Base-by-base conservation (phyloP, 257 asterid genomes). In the Phtheirospermum japonicum region DNA sequence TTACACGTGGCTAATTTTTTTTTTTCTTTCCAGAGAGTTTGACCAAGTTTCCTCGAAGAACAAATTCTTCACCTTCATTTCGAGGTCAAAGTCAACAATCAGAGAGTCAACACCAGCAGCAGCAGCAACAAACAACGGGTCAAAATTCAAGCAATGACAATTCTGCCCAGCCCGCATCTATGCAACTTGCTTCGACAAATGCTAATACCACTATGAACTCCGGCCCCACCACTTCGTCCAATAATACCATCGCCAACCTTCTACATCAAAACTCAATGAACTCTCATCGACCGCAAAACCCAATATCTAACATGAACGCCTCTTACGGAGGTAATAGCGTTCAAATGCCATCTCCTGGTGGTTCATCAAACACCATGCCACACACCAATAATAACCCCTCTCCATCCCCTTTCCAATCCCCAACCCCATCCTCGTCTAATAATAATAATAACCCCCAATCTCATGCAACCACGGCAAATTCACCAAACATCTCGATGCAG, bases 1-100 rank as follows among this genome's bases (percentile, higher is more conserved):
- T 36, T 36, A 36, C 42, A 36, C 42, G 42, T 4, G 16, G 13
- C 14, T 10, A 5, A 2, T 20, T 5, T 20, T 18, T 50, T 50
- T 9, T 9, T 67, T 32, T 63, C 65, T 79, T 61, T 57, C 4
- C 89, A 93, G 99, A 89, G 78, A 93, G 99, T 72, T 79, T 93
- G 82, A 74, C 90, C 53, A 93, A 89, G 81, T 89, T 82, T 73
- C 99, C 97, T 65, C 80, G 97, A 68, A 71, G 81, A 59, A 66
- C 87, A 48, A 77, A 75, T 65, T 68, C 88, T 28, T 77, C 95
- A n/a, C 61, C 84, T 18, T 75, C 81, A 52, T 77, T 79, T 73
- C 89, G 76, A 71, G 78, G 80, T 54, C 92, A 83, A 73, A 65
- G 80, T 52, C 95, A 83, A 71, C 89, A 77, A 50, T 66, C 77